Conservation (phyloP, 495 filamentous ascomycete species). For the Margaritispora aquatica region DNA sequence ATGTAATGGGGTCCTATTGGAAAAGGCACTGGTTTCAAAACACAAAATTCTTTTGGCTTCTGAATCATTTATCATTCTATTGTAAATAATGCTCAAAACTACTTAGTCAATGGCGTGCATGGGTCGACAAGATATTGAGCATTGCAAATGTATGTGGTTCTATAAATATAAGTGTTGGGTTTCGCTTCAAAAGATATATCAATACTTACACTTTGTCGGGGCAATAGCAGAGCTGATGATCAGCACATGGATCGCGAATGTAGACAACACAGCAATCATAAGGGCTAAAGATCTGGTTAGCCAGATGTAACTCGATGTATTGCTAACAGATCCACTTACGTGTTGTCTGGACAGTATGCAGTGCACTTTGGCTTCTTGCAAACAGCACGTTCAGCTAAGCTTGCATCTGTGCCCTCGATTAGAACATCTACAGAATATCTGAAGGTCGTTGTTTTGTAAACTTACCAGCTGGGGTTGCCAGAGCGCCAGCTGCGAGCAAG, state of each 20-base stretch:
- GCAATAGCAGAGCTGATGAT: slow-evolving; percentile 4
- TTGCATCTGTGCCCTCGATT: neutral
- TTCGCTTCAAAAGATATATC: neutral
- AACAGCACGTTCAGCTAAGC: neutral
- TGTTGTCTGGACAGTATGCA: neutral
- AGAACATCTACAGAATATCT: neutral
- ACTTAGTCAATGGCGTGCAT: neutral
- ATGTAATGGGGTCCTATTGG: no score
- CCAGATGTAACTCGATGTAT: neutral
- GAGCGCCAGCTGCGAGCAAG: neutral
- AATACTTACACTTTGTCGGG: neutral
- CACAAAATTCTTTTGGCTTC: no score
- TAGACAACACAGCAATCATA: slow-evolving; percentile 6
- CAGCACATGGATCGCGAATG: slow-evolving; percentile 4
- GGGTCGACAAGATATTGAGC: slow-evolving; percentile 1
- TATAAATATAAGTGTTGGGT: neutral
- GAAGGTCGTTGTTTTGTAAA: neutral
- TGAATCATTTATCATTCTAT: no score
- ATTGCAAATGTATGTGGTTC: neutral
- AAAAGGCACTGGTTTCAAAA: no score
- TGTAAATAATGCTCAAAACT: neutral
- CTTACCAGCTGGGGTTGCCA: neutral
- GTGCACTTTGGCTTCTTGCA: slow-evolving; percentile 3
- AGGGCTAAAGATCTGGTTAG: neutral
- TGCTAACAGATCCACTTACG: neutral